Percentiles rank a stretch among this genome's conserved stretches.
phyloP scores from a whole-genome alignment of 192 early-diverging fungal species.

The Entophlyctis luteolus region DNA sequence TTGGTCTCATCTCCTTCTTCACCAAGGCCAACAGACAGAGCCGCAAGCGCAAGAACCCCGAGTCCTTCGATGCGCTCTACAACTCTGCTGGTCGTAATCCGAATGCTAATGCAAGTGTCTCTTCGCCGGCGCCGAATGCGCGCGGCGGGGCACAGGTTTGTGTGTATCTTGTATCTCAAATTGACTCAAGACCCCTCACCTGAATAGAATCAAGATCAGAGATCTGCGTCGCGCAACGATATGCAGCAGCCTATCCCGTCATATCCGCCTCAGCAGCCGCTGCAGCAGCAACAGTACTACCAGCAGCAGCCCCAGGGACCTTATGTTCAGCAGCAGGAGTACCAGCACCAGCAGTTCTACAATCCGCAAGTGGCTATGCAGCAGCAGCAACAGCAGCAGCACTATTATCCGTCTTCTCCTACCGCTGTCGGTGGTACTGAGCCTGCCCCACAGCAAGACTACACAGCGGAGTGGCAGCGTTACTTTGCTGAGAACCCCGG shows the following conservation, averaged over 20 bases:
- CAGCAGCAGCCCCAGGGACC: neutral
- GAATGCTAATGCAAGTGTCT: neutral
- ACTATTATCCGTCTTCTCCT: neutral
- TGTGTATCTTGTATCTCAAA: neutral
- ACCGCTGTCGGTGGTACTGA: neutral
- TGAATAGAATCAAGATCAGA: neutral
- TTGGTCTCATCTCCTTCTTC: conserved; percentile 15
- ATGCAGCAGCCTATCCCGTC: neutral
- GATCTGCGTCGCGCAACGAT: neutral
- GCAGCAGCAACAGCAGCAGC: conserved; percentile 1
- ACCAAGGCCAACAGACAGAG: neutral
- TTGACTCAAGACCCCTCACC: neutral
- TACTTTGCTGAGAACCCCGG: neutral
- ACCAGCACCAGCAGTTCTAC: too few species aligned
- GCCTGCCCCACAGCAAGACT: neutral
- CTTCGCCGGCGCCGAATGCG: neutral
- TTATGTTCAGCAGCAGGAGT: too few species aligned
- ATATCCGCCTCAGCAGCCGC: neutral
- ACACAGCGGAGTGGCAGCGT: neutral
- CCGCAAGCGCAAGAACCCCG: neutral
- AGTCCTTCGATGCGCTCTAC: neutral
- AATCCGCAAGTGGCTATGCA: too few species aligned
- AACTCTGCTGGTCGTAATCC: neutral
- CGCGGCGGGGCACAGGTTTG: neutral
- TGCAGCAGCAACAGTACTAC: neutral